Evolutionary conservation across 2,329 filamentous ascomycete genomes (phyloP), one percentile per base, ranked within the genome.

Genomic region (Aspergillus aculeatus): DNA sequence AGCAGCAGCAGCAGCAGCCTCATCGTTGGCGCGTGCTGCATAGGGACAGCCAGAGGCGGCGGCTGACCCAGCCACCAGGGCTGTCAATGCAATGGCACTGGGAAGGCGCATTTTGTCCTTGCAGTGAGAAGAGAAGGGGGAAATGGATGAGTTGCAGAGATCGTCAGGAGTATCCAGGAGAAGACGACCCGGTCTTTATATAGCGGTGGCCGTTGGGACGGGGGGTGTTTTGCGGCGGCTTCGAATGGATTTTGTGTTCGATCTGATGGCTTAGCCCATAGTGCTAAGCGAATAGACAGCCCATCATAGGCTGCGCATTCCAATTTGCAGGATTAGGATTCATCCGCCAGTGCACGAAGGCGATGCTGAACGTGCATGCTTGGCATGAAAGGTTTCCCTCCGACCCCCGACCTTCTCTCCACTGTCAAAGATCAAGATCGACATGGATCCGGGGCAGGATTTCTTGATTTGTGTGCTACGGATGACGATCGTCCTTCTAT

Each of bases 61-160:
- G 41, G 53, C 24, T 6, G 53, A 55, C 26, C 53, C 53, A 19
- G 53, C 53, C 41, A 47, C 53, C 44, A 55, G 41, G 38, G 41
- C 53, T n/a, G 53, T 47, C 19, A 55, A 23, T 16, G 53, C 41
- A 21, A 55, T 9, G 23, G 53, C 53, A 55, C 41, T 29, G 32
- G 53, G 47, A 55, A 55, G 21, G 26, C 53, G 53, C 53, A 55
- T 55, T 19, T 32, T 19, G 23, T 47, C 52, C 38, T 44, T 44
- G 6, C 38, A 44, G 38, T 44, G 14, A 19, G 16, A 44, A 44
- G 32, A 44, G 38, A n/a, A 19, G 16, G 38, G 16, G 16, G 32
- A 35, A 19, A 5, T 5, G 14, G 16, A 41, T 44, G 16, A 44
- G 16, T 44, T 44, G 38, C 38, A 44, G 16, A 44, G 38, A 44